Base-by-base conservation (phyloP, 2,329 filamentous ascomycete genomes). In the Pseudonectria foliicola region DNA sequence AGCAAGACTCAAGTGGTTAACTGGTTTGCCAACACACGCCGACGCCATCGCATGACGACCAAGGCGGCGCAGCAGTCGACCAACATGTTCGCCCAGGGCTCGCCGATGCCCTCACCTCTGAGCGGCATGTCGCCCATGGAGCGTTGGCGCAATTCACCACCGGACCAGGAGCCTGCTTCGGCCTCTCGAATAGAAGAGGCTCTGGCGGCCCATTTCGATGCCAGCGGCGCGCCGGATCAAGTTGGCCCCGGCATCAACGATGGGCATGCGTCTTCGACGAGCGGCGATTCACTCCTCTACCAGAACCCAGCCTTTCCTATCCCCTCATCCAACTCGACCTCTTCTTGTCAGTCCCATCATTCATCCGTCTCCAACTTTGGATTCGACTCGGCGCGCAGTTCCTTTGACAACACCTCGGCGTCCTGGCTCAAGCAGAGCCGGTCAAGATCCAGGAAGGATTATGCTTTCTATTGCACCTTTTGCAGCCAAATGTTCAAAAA, bases 1-100 rank as follows among this genome's bases (percentile, higher is more conserved):
- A 69, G 61, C 13, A 55, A 54, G 32, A 64, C 58, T 2, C 64
- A 69, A 24, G 61, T 72, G 3, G 53, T 63, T 14, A 69, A 68
- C 33, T 73, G 68, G 68, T 71, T 73, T 43, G 61, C 67, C 14
- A 73, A 73, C 42, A 67, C 67, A 1, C 58, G 69, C 13, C 61
- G 70, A 7, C 66, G 68, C 2, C 63, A 70, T 27, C 62, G 66
- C 7, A 50, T 66, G 25, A 48, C 56, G 30, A 13, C 45, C 4
- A 35, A 36, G 3, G 40, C 48, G 25, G 25, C 49, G 25, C 53
- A 52, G 13, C 49, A 50, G 4, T 54, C 53, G 13, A 29, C 44
- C 13, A 53, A 48, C n/a, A 33, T 56, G 16, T 59, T 57, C 42
- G 54, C 53, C 8, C 54, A 58, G 1, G 66, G 64, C 3, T 70